These are phyloP conservation scores for Ceratocystis alfenasii DNA, from an alignment of 2,329 filamentous ascomycete genomes.

Conservation along the genomic window DNA sequence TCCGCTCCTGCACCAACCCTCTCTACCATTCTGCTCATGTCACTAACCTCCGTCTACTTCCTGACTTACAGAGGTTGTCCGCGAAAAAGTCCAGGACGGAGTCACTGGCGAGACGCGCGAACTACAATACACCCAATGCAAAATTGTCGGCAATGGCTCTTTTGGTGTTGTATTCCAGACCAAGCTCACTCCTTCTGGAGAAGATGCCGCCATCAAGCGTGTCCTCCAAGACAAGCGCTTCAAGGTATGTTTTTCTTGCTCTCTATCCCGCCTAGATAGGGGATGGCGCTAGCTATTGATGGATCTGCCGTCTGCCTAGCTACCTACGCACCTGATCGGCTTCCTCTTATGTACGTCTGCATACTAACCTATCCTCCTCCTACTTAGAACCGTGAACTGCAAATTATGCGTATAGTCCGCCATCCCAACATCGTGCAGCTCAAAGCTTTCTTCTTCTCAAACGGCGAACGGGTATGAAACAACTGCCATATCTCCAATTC, in stretches of 20 bases:
- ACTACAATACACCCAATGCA: conserved; percentile 97
- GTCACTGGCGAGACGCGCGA: conserved; percentile 93
- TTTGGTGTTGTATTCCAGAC: conserved; percentile 99
- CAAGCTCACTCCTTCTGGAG: conserved; percentile 91
- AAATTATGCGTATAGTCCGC: conserved; percentile 98
- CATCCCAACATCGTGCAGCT: conserved; percentile 98
- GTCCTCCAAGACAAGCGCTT: conserved; percentile 98
- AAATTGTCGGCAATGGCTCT: conserved; percentile 97
- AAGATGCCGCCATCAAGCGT: conserved; percentile 97
- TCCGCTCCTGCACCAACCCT: neutral
- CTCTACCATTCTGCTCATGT: conserved; percentile 20
- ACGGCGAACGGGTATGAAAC: conserved; percentile 75
- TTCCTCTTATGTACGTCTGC: neutral
- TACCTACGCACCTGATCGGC: neutral
- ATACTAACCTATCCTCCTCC: conserved; percentile 8
- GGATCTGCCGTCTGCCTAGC: neutral
- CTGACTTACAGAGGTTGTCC: conserved; percentile 66
- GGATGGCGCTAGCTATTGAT: too few species aligned
- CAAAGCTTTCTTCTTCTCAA: conserved; percentile 99
- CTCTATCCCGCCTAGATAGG: neutral
- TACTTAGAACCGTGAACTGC: conserved; percentile 83
- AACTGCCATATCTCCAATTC: neutral
- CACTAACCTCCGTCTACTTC: conserved; percentile 24
- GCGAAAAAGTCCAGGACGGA: conserved; percentile 97
- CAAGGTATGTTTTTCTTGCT: conserved; percentile 52